Conservation (phyloP, 2,329 filamentous ascomycete genomes). For the Eutypella sp. region DNA sequence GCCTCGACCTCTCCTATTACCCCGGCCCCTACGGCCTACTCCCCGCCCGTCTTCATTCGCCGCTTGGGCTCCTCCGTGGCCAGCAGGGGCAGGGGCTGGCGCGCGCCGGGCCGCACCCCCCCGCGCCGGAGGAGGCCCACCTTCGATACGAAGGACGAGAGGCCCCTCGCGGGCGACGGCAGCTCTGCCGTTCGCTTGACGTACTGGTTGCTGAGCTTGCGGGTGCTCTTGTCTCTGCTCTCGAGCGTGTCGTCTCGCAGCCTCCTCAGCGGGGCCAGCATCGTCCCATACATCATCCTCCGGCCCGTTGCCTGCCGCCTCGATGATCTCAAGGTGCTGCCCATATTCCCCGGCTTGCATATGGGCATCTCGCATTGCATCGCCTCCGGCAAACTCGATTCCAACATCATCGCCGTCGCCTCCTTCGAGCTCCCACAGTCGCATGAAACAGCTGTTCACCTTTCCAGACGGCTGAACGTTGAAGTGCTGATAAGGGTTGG, state of each 20-base stretch:
- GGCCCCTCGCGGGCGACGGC: slow-evolving; percentile 52
- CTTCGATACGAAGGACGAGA: slow-evolving; percentile 50
- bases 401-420: slow-evolving; percentile 63
- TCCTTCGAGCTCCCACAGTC: slow-evolving; percentile 83
- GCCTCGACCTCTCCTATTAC: slow-evolving; percentile 24
- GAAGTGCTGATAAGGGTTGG: slow-evolving; percentile 85
- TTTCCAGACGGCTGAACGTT: slow-evolving; percentile 55
- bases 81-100: slow-evolving; percentile 12
- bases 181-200: slow-evolving; percentile 28
- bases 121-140: slow-evolving; percentile 25
- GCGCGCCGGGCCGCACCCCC: slow-evolving; percentile 21
- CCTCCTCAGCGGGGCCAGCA: slow-evolving; percentile 4
- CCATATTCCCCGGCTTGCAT: slow-evolving; percentile 15
- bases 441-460: slow-evolving; percentile 68
- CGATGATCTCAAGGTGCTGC: slow-evolving; percentile 17
- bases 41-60: slow-evolving; percentile 25
- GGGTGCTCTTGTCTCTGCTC: slow-evolving; percentile 8
- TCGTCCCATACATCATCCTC: slow-evolving; percentile 22
- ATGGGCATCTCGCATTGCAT: slow-evolving; percentile 13
- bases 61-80: slow-evolving; percentile 17
- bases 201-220: slow-evolving; percentile 18
- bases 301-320: slow-evolving; percentile 29
- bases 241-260: slow-evolving; percentile 8
- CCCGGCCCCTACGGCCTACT: slow-evolving; percentile 21
- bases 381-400: slow-evolving; percentile 38